Percentiles rank a stretch among this genome's conserved stretches.
phyloP scores from a whole-genome alignment of 108 stramenopile genomes.

The Pseudonitzschia pungens region DNA sequence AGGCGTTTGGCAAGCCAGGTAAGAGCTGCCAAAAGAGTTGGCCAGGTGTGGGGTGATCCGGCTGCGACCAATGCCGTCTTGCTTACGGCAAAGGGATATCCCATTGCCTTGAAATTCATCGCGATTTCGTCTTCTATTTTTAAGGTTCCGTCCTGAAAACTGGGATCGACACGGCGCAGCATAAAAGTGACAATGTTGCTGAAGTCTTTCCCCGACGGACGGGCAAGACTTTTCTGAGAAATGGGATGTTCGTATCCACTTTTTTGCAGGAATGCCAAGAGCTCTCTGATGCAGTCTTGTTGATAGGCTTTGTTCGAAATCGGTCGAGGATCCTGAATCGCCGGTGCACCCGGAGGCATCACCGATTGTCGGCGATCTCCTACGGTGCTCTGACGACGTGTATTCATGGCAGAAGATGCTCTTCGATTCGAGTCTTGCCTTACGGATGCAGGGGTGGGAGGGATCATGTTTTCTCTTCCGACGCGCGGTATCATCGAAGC shows the following conservation, averaged over 20 bases:
- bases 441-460: conserved; percentile 28
- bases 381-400: conserved; percentile 24
- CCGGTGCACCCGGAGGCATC: conserved; percentile 18
- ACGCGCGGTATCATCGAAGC: conserved; percentile 52
- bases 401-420: conserved; percentile 4
- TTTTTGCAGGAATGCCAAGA: conserved; percentile 71
- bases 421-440: neutral
- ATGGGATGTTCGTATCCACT: conserved; percentile 74
- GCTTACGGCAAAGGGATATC: conserved; percentile 92
- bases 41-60: conserved; percentile 99
- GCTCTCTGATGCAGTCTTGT: conserved; percentile 58
- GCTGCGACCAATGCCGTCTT: conserved; percentile 95
- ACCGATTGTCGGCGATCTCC: conserved; percentile 37
- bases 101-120: conserved; percentile 85
- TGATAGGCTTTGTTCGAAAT: conserved; percentile 77
- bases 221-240: conserved; percentile 68
- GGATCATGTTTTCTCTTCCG: conserved; percentile 32
- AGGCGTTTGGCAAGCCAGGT: conserved; percentile 93
- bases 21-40: conserved; percentile 91
- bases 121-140: conserved; percentile 97
- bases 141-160: conserved; percentile 61
- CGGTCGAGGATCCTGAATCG: conserved; percentile 52
- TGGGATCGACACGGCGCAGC: conserved; percentile 85
- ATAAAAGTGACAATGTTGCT: conserved; percentile 93
- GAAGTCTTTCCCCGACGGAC: conserved; percentile 96